Base-by-base conservation (phyloP, 2,329 filamentous ascomycete species). In the Monosporascus sp. region DNA sequence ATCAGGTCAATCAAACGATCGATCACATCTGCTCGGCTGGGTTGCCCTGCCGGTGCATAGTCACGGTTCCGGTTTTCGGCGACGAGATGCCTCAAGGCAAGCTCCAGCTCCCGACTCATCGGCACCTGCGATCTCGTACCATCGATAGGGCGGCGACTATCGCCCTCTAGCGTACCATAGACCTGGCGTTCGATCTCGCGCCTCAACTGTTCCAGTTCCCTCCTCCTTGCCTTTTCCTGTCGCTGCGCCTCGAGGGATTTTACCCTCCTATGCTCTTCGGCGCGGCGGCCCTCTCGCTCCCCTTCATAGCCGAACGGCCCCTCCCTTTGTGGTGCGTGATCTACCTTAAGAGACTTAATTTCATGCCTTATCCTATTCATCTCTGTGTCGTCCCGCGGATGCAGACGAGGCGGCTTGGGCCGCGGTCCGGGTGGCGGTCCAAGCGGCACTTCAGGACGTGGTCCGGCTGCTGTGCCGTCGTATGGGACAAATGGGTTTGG, bases 161-260 rank as follows among this genome's bases (percentile, higher is more conserved):
- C 25, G 36, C n/a, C 17, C 31, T 50, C 48, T 17, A 50, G 22
- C 24, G 25, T 47, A 14, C 15, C 44, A 8, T 47, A 27, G n/a
- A 50, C 11, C 22, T 50, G 48, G 17, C 48, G 48, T 17, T 50
- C 48, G 17, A 50, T 27, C 36, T 50, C 48, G 22, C 48, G 48
- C 48, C 20, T 22, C 22, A 50, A 11, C 18, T 24, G 36, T 17
- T 50, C 48, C 37, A 43, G 37, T 31, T 35, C 47, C 31, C 25
- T 27, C 14, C 22, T 41, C n/a, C 37, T 43, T 17, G 31, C 37
- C 8, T 41, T 37, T 27, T n/a, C 18, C 36, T 31, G 36, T 11
- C 36, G 36, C 36, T 27, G 36, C 17, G 14, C 11, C 48, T 41
- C 24, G 15, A 37, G 6, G 11, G 36, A 9, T 37, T 50, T 43